Percentiles rank a stretch among this genome's conserved stretches.
Evolutionary conservation across 139 green algal genomes (phyloP).

Genomic region (Coelastrella sp.): DNA sequence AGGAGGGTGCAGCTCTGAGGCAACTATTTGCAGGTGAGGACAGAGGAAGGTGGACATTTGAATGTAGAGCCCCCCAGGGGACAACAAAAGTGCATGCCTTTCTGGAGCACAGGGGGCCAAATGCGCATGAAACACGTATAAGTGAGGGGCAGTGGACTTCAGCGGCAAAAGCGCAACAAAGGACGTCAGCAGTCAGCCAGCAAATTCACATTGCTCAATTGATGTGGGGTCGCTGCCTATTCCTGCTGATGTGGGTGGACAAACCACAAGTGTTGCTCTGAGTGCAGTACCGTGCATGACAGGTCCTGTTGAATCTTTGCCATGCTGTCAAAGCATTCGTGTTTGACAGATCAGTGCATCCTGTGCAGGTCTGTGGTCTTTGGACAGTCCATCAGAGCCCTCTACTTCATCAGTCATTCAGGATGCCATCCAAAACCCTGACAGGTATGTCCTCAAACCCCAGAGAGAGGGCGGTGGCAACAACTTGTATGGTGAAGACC

Average conservation of each 20-base stretch:
- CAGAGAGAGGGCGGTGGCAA: constrained; percentile 97
- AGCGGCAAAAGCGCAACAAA: too few species aligned
- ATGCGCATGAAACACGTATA: too few species aligned
- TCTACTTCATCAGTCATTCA: constrained; percentile 61
- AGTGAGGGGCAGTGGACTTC: too few species aligned
- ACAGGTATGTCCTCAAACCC: constrained; percentile 93
- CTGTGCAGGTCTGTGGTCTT: constrained; percentile 82
- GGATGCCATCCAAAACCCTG: constrained; percentile 80
- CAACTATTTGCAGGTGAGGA: constrained; percentile 85
- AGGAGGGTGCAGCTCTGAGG: constrained; percentile 66
- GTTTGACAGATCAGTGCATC: neutral
- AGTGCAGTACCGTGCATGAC: neutral
- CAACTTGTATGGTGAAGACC: constrained; percentile 92
- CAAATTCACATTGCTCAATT: too few species aligned
- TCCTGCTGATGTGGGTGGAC: too few species aligned
- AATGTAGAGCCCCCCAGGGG: neutral
- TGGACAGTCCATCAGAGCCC: constrained; percentile 80
- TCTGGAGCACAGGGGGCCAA: neutral
- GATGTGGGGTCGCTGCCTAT: too few species aligned
- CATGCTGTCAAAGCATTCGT: neutral
- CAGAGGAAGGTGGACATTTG: neutral
- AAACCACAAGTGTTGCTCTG: too few species aligned
- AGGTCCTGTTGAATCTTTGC: neutral
- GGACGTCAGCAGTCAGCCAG: too few species aligned
- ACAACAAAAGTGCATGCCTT: neutral